Base-by-base conservation (phyloP, 1,284 basidiomycete genomes). In the Pyrrhoderma noxium region DNA sequence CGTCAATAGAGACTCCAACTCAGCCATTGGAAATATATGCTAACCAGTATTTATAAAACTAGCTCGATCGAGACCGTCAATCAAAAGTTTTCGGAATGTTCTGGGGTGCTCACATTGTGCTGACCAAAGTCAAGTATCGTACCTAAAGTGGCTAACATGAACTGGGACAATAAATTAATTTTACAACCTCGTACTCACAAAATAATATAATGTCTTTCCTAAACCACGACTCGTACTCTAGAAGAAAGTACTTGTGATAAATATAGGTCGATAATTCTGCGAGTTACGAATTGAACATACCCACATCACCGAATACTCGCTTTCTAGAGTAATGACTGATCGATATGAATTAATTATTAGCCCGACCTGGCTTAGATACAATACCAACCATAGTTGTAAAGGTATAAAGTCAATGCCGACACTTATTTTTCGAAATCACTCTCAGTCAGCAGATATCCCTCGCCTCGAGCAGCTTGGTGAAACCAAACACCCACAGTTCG, bases 381-480 rank as follows among this genome's bases (percentile, higher is more conserved):
- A 13, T 21, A 31, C 38, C 19, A 21, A 49, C 47, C 22, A 42
- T 49, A 49, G 38, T 49, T 42, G 16, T 49, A 49, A 11, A 49
- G 19, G 16, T 45, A 45, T 16, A 45, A 45, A 7, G 18, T 25
- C 44, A 45, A 27, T 5, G 44, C 25, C 4, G 44, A 27, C 16
- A 45, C 44, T 45, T 31, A 27, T 11, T 18, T 44, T 9, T 36
- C 35, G n/a, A 36, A 9, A 8, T 16, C 27, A 31, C 3, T 1
- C 1, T 9, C n/a, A 34, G 13, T 3, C 14, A 18, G 25, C 11
- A 2, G 3, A 31, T 11, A 16, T 18, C 16, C 21, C 13, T 13
- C 21, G 16, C 27, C 7, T 31, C 11, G 11, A 31, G 27, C 7
- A 31, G 11, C 27, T 11, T n/a, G n/a, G 13, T 21, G 42, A 21